These are phyloP conservation scores for Chytridium lagenaria DNA, from an alignment of 371 early-diverging fungal genomes.

Conservation along the genomic window DNA sequence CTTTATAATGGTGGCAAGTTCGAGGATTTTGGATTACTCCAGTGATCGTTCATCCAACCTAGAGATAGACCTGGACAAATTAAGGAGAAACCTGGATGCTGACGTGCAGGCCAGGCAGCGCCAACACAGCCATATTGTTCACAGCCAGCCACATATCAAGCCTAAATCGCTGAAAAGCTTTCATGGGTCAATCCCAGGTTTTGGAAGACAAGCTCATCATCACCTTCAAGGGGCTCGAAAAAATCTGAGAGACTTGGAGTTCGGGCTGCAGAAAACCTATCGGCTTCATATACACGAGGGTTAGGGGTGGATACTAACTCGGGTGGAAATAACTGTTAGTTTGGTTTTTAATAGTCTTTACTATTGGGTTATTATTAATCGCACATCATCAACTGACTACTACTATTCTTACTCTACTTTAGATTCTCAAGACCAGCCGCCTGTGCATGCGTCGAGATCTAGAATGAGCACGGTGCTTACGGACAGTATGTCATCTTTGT, in stretches of 20 bases:
- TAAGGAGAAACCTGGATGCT: background rate
- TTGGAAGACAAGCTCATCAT: background rate
- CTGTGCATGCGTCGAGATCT: no score
- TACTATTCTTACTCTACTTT: no score
- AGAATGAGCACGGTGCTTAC: background rate
- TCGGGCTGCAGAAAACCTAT: background rate
- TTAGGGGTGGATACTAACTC: no score
- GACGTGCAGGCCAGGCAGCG: background rate
- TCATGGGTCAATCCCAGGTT: slow-evolving; percentile 7
- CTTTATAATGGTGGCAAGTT: no score
- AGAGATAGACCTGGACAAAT: background rate
- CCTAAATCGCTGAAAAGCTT: slow-evolving; percentile 1
- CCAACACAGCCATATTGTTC: background rate
- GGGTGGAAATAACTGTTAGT: no score
- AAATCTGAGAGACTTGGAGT: background rate
- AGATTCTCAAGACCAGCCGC: no score
- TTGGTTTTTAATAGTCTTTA: no score
- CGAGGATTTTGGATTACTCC: background rate
- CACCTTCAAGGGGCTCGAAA: background rate
- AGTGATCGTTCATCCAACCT: background rate
- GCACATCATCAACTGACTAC: no score
- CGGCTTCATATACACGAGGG: no score
- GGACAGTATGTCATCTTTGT: background rate
- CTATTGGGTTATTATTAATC: no score
- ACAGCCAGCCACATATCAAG: background rate